These are phyloP conservation scores for Cryphonectria naterciae DNA, from an alignment of 2,329 filamentous ascomycete species.

Conservation along the genomic window DNA sequence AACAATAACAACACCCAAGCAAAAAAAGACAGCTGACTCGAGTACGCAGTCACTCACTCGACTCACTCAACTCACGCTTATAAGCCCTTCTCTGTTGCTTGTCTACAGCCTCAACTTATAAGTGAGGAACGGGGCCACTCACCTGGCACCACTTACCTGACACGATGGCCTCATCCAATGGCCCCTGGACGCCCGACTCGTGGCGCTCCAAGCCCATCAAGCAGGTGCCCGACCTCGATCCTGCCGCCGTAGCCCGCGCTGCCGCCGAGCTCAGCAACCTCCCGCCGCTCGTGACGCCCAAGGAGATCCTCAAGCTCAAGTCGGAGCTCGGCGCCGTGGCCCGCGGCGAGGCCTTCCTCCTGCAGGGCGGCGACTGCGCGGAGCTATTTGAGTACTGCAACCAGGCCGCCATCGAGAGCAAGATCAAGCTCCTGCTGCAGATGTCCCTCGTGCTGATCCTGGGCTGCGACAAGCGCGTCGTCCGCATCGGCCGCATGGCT, in stretches of 20 bases:
- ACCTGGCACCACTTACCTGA: constrained; percentile 6
- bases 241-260: constrained; percentile 60
- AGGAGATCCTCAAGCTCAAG: constrained; percentile 81
- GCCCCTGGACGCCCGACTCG: constrained; percentile 62
- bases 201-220: constrained; percentile 82
- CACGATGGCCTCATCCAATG: constrained; percentile 19
- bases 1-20: neutral
- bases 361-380: constrained; percentile 96
- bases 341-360: constrained; percentile 85
- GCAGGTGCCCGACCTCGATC: constrained; percentile 72
- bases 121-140: neutral
- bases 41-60: neutral
- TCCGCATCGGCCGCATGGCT: constrained; percentile 93
- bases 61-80: neutral
- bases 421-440: constrained; percentile 94
- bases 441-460: constrained; percentile 97
- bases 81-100: neutral
- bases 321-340: constrained; percentile 83
- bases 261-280: constrained; percentile 68
- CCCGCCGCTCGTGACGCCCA: constrained; percentile 78
- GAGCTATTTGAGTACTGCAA: constrained; percentile 98
- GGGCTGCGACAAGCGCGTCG: constrained; percentile 79
- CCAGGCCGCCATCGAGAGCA: constrained; percentile 86
- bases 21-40: neutral
- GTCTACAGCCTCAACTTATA: neutral